Evolutionary conservation across 2,329 filamentous ascomycete genomes (phyloP).

Genomic region (Arthrocladium fulminans): DNA sequence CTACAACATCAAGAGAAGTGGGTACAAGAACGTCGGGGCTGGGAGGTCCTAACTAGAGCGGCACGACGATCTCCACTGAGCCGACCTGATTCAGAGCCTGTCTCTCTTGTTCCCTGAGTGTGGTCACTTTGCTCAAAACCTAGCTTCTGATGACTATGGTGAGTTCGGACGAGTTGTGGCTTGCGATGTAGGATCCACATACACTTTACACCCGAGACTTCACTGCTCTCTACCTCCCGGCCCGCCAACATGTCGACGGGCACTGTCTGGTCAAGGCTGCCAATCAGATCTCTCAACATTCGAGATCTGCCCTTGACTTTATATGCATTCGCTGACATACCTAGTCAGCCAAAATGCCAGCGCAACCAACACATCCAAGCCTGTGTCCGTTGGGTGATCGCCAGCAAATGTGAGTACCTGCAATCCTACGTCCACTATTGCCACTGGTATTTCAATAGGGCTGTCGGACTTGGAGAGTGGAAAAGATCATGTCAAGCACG

Average conservation of each 20-base stretch:
- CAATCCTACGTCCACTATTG: conserved; percentile 12
- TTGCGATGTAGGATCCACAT: conserved; percentile 9
- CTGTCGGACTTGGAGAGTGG: conserved; percentile 10
- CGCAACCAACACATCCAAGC: conserved; percentile 14
- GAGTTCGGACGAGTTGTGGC: conserved; percentile 9
- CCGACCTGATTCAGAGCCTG: conserved; percentile 8
- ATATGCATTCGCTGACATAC: not conserved
- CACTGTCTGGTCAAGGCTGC: not conserved
- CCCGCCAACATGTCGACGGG: conserved; percentile 9
- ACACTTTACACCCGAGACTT: conserved; percentile 9
- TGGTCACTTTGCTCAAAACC: conserved; percentile 5
- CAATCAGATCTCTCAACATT: conserved; percentile 2
- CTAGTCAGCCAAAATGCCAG: conserved; percentile 11
- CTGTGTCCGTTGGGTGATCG: conserved; percentile 11
- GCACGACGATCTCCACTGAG: conserved; percentile 5
- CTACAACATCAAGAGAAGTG: conserved; percentile 11
- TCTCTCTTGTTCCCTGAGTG: conserved; percentile 12
- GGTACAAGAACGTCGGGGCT: conserved; percentile 14
- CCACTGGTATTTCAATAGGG: conserved; percentile 13
- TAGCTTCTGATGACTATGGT: conserved; percentile 6
- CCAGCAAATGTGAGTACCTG: not conserved
- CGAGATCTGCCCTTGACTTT: not conserved
- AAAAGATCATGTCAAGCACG: conserved; percentile 14
- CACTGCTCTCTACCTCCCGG: conserved; percentile 9
- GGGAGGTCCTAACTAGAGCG: conserved; percentile 13